Conservation (phyloP, 352 stramenopile species). For the Globisporangium apiculatum region DNA sequence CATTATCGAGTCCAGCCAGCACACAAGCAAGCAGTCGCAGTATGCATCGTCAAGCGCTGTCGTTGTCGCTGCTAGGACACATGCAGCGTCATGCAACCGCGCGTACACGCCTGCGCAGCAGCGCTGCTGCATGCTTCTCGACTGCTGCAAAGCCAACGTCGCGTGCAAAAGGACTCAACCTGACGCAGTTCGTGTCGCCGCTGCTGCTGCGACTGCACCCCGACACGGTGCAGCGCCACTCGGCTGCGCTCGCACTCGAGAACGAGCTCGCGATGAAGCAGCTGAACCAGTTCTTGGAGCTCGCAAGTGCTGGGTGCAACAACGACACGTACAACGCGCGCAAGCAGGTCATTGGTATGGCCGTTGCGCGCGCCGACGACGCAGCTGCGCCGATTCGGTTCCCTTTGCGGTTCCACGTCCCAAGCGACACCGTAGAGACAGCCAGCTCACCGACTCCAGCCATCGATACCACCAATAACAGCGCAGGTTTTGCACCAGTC, state of each 20-base stretch:
- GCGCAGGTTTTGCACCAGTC: constrained; percentile 3
- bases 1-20: too few relatives aligned
- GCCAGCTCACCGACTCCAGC: background rate
- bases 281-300: constrained; percentile 68
- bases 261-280: constrained; percentile 77
- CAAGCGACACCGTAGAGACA: constrained; percentile 9
- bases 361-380: constrained; percentile 11
- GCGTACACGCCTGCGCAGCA: background rate
- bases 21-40: too few relatives aligned
- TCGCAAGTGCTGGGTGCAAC: constrained; percentile 58
- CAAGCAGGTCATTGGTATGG: constrained; percentile 38
- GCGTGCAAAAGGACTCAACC: constrained; percentile 22
- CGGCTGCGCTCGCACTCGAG: constrained; percentile 27
- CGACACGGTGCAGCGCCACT: constrained; percentile 50
- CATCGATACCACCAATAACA: too few relatives aligned
- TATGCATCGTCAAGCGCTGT: too few relatives aligned
- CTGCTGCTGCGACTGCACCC: constrained; percentile 64
- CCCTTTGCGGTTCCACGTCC: constrained; percentile 50
- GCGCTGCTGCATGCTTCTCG: constrained; percentile 1
- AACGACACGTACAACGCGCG: constrained; percentile 54
- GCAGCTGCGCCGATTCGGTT: constrained; percentile 33
- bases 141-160: background rate
- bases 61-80: too few relatives aligned
- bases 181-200: constrained; percentile 62
- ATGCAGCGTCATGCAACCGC: too few relatives aligned